A percentile compares a stretch with the other conserved stretches of the same genome.
Evolutionary conservation across 2,329 filamentous ascomycete genomes (phyloP).

Genomic region (Neonectria ditissima): DNA sequence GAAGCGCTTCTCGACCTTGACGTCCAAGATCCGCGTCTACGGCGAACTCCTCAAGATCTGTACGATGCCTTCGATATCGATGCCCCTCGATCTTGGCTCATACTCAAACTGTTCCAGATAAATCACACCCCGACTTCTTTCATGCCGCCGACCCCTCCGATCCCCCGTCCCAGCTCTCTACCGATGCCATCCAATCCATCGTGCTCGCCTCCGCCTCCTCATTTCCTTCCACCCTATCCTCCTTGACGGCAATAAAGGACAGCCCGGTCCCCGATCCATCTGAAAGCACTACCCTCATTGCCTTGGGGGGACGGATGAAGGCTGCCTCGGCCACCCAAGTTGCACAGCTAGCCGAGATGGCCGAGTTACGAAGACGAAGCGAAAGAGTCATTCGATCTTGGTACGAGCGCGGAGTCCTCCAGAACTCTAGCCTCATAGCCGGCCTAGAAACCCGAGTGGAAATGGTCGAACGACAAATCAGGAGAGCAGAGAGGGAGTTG

Average conservation of each 20-base stretch:
- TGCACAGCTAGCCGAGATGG: constrained; percentile 71
- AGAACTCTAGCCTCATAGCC: constrained; percentile 75
- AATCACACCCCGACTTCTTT: constrained; percentile 66
- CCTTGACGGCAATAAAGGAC: constrained; percentile 67
- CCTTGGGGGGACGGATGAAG: constrained; percentile 71
- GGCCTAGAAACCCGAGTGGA: constrained; percentile 77
- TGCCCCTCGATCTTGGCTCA: neutral
- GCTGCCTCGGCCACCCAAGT: constrained; percentile 70
- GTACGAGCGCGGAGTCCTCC: constrained; percentile 79
- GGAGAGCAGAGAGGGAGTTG: constrained; percentile 67
- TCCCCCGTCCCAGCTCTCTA: constrained; percentile 65
- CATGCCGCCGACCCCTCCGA: constrained; percentile 57
- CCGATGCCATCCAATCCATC: constrained; percentile 64
- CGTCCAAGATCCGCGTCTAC: constrained; percentile 67
- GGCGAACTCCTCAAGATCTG: constrained; percentile 71
- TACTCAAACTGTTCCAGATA: constrained; percentile 54
- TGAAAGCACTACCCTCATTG: constrained; percentile 67
- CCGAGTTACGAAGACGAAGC: constrained; percentile 72
- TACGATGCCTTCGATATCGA: constrained; percentile 50
- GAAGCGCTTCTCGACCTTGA: constrained; percentile 62
- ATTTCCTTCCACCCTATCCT: constrained; percentile 67
- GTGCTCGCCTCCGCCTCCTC: constrained; percentile 68
- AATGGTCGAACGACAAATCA: constrained; percentile 72
- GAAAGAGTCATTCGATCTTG: constrained; percentile 73
- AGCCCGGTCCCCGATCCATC: constrained; percentile 67